A percentile compares a stretch with the other conserved stretches of the same genome.
phyloP scores from a whole-genome alignment of 352 stramenopile genomes.

The Globisporangium echinulatum region DNA sequence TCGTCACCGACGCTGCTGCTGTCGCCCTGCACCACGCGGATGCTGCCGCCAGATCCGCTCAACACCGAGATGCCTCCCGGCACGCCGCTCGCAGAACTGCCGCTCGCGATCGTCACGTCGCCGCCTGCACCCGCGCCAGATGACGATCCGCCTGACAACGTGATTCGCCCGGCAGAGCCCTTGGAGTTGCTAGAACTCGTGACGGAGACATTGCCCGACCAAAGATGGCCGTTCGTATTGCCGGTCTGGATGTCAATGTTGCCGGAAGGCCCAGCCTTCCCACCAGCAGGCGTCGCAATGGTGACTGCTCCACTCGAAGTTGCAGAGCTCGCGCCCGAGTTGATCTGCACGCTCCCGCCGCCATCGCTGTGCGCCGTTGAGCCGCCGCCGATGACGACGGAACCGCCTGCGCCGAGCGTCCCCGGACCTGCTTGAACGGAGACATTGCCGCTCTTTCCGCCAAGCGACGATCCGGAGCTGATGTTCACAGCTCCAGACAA shows the following conservation, averaged over 20 bases:
- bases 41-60: neutral
- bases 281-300: constrained; percentile 43
- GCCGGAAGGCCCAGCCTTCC: constrained; percentile 64
- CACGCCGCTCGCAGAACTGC: constrained; percentile 5
- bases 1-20: constrained; percentile 20
- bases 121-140: constrained; percentile 18
- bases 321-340: constrained; percentile 41
- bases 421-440: constrained; percentile 43
- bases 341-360: constrained; percentile 45
- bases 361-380: constrained; percentile 30
- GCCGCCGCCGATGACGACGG: constrained; percentile 35
- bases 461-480: constrained; percentile 48
- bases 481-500: constrained; percentile 66
- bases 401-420: constrained; percentile 35
- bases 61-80: neutral
- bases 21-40: constrained; percentile 6
- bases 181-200: constrained; percentile 40
- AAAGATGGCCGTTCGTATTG: constrained; percentile 32
- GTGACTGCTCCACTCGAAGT: constrained; percentile 44
- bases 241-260: constrained; percentile 64
- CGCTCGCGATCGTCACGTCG: constrained; percentile 19
- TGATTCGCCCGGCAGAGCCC: constrained; percentile 57
- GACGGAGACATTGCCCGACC: constrained; percentile 67
- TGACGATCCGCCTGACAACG: constrained; percentile 19
- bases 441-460: constrained; percentile 50